Evolutionary conservation across 352 stramenopile species (phyloP), one percentile per base, ranked within the genome.

Genomic region (Ophiocytium majus): DNA sequence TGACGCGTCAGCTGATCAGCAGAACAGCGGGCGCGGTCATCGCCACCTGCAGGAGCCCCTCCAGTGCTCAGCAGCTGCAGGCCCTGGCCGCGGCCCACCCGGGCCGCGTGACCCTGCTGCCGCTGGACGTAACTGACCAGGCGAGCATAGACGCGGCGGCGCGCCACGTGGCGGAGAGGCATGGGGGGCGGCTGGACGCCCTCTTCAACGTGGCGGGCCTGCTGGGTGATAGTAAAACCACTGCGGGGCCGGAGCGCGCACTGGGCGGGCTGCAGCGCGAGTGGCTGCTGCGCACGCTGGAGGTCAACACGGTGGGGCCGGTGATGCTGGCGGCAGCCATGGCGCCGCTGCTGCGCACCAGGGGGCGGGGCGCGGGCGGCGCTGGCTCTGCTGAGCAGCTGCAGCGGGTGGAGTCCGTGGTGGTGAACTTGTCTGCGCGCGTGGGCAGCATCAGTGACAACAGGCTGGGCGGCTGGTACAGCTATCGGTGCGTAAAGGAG

Each of bases 401-500:
- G n/a, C n/a, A n/a, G n/a, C n/a, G n/a, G 32, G 66, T 83, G 0
- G 81, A 82, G 35, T 83, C 85, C 23, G 86, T 95, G 10, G 88
- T 95, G 71, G 91, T 91, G 0, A 95, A 93, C 89, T 80, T 95
- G 9, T 93, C 89, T 80, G 93, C 93, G 0, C 83, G 92, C 37
- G 92, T 95, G 1, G 93, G 92, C n/a, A 94, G 90, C 49, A 94
- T 95, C 63, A 86, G 86, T 14, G 93, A 96, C 85, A 95, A 95
- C 89, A 82, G 83, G 10, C 89, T 94, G 0, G 93, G 93, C n/a
- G 92, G 92, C 17, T 96, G 93, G 93, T 94, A 95, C 89, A 92
- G 88, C 0, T 96, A 96, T 85, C 87, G 93, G 50, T 93, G 93
- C 82, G 92, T 89, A 50, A 96, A 96, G 81, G 82, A 80, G 19